Conservation (phyloP, 1,284 basidiomycete species). For the Takashimella koratensis region DNA sequence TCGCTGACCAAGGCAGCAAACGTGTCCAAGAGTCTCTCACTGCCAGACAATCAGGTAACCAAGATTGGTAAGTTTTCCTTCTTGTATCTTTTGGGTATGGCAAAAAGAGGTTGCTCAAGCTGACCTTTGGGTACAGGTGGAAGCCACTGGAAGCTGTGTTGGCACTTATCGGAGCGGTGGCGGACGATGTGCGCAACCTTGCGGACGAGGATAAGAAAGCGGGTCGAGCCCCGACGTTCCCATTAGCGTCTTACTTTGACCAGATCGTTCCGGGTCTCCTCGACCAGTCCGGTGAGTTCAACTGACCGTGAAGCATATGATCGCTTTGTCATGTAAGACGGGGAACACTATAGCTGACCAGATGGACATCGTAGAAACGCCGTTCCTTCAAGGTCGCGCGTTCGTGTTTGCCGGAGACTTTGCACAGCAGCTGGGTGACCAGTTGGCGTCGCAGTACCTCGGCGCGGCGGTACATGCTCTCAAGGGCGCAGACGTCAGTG, state of each 20-base stretch:
- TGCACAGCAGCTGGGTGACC: slow-evolving; percentile 65
- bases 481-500: slow-evolving; percentile 64
- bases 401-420: slow-evolving; percentile 94
- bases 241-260: slow-evolving; percentile 70
- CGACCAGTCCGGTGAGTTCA: slow-evolving; percentile 26
- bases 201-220: slow-evolving; percentile 66
- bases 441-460: slow-evolving; percentile 76
- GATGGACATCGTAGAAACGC: slow-evolving; percentile 67
- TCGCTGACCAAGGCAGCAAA: slow-evolving; percentile 61
- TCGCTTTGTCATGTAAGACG: too few relatives aligned
- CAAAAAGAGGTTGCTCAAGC: neutral
- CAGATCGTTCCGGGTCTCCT: slow-evolving; percentile 76
- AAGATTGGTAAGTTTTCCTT: slow-evolving; percentile 48
- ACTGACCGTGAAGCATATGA: too few relatives aligned
- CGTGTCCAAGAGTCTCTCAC: slow-evolving; percentile 35
- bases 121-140: too few relatives aligned
- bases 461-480: slow-evolving; percentile 79
- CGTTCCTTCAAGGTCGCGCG: slow-evolving; percentile 88
- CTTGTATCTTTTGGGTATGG: too few relatives aligned
- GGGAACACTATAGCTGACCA: too few relatives aligned
- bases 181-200: slow-evolving; percentile 70
- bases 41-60: slow-evolving; percentile 29
- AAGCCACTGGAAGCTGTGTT: slow-evolving; percentile 79
- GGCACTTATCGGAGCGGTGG: slow-evolving; percentile 76
- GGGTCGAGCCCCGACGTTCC: slow-evolving; percentile 63